Percentiles rank a stretch among this genome's conserved stretches.
phyloP scores from a whole-genome alignment of 305 asterid genomes.

The Fraxinus sp. region DNA sequence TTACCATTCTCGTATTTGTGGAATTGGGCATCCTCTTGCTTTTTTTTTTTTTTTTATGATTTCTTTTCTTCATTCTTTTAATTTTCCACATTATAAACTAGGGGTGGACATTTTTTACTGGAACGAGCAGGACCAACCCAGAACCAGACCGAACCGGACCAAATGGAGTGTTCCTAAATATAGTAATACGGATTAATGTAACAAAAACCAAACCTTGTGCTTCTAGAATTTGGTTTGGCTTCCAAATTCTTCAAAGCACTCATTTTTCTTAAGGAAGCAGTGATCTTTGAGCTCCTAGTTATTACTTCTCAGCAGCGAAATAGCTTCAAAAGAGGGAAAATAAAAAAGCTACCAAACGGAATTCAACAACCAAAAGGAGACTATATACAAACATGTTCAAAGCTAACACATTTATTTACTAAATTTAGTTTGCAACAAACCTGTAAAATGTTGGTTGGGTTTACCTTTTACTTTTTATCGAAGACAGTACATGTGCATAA shows the following conservation, averaged over 20 bases:
- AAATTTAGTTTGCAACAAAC: background rate
- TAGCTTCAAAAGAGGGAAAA: slow-evolving; percentile 24
- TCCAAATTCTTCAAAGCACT: background rate
- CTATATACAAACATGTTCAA: background rate
- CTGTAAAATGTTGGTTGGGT: background rate
- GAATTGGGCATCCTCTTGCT: background rate
- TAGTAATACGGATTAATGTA: background rate
- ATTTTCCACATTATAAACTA: background rate
- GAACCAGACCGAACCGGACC: background rate
- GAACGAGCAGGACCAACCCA: background rate
- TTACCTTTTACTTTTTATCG: background rate
- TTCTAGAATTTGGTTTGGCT: background rate
- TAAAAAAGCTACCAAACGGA: slow-evolving; percentile 35
- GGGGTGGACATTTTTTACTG: background rate
- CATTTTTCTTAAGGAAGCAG: slow-evolving; percentile 28
- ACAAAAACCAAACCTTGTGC: background rate
- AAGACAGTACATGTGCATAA: background rate
- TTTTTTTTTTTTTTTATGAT: background rate
- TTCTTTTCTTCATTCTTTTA: background rate
- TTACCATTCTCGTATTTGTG: background rate
- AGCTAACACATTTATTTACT: background rate
- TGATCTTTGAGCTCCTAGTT: slow-evolving; percentile 1
- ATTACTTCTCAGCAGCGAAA: slow-evolving; percentile 18
- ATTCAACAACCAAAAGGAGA: background rate
- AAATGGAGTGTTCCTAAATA: background rate